These are phyloP conservation scores for Physcomitrium patens DNA, from an alignment of 225 moss, liverwort and hornwort species.

Conservation along the genomic window DNA sequence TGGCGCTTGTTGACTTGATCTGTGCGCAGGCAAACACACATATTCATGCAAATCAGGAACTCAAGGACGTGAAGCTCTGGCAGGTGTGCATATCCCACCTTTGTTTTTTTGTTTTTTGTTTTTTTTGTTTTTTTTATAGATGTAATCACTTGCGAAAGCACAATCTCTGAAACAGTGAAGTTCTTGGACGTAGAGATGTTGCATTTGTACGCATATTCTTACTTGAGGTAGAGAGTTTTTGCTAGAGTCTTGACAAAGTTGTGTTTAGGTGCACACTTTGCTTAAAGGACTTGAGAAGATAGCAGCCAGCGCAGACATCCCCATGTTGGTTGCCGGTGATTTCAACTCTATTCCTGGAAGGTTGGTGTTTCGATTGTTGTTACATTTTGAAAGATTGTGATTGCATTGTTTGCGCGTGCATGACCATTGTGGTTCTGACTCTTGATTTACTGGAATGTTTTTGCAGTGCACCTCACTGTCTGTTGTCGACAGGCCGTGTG, in stretches of 20 bases:
- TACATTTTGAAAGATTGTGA: too few relatives aligned
- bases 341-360: slow-evolving; percentile 63
- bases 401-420: too few relatives aligned
- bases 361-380: slow-evolving; percentile 16
- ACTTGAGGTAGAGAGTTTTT: too few relatives aligned
- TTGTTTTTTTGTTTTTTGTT: too few relatives aligned
- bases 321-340: slow-evolving; percentile 85
- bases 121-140: too few relatives aligned
- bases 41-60: slow-evolving; percentile 75
- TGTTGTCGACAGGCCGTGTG: slow-evolving; percentile 73
- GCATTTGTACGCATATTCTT: background rate
- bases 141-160: too few relatives aligned
- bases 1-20: too few relatives aligned
- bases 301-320: slow-evolving; percentile 80
- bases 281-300: slow-evolving; percentile 80
- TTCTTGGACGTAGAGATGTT: background rate
- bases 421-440: too few relatives aligned
- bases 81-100: slow-evolving; percentile 39
- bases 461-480: slow-evolving; percentile 76
- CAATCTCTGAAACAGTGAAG: too few relatives aligned
- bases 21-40: slow-evolving; percentile 76
- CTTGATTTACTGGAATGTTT: too few relatives aligned
- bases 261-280: slow-evolving; percentile 60
- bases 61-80: slow-evolving; percentile 84
- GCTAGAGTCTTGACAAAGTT: too few relatives aligned